Conservation (phyloP, 1,139 yeast species). For the Arxiozyma bovina region DNA sequence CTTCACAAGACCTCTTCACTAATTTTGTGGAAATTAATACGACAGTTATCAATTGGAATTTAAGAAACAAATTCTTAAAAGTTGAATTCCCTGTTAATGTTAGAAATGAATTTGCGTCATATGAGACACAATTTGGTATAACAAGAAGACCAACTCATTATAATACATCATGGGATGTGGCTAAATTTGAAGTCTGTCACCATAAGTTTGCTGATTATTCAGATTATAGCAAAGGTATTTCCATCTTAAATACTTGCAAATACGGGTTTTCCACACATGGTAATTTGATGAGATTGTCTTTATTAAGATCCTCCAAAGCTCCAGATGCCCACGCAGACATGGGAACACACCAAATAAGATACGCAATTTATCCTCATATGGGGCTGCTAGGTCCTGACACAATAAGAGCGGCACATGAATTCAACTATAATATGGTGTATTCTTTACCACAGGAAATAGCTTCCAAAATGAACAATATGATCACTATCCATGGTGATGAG, state of each 20-base stretch:
- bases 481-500: slow-evolving; percentile 50
- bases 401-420: slow-evolving; percentile 68
- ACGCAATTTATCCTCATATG: slow-evolving; percentile 74
- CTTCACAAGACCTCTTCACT: slow-evolving; percentile 29
- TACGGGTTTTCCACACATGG: slow-evolving; percentile 93
- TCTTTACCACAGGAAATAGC: slow-evolving; percentile 48
- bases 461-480: slow-evolving; percentile 65
- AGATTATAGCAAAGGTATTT: slow-evolving; percentile 80
- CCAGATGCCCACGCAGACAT: slow-evolving; percentile 92
- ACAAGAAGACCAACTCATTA: slow-evolving; percentile 89
- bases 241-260: slow-evolving; percentile 73
- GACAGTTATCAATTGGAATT: slow-evolving; percentile 70
- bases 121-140: slow-evolving; percentile 89
- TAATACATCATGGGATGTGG: slow-evolving; percentile 92
- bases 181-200: slow-evolving; percentile 91
- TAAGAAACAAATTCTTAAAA: slow-evolving; percentile 77
- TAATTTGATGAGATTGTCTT: slow-evolving; percentile 71
- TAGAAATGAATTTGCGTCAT: slow-evolving; percentile 64
- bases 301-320: slow-evolving; percentile 77
- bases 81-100: slow-evolving; percentile 91
- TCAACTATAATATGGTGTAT: slow-evolving; percentile 50
- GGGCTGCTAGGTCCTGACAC: slow-evolving; percentile 57
- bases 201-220: slow-evolving; percentile 91
- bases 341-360: slow-evolving; percentile 77
- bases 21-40: slow-evolving; percentile 47